Base-by-base conservation (phyloP, 2,329 filamentous ascomycete species). In the Xylaria sp. region DNA sequence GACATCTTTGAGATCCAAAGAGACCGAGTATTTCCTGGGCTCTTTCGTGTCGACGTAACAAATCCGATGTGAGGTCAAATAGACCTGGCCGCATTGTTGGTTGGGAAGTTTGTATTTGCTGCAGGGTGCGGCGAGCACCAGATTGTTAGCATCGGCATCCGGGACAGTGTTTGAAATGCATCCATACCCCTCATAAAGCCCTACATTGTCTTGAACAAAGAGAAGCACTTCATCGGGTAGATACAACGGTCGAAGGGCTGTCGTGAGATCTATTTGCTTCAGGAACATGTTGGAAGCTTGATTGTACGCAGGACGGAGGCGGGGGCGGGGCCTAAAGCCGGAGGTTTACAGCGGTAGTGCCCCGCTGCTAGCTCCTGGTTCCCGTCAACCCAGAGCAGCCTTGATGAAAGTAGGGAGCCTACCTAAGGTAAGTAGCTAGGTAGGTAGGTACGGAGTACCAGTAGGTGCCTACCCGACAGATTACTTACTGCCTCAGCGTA, bases 141-240 rank as follows among this genome's bases (percentile, higher is more conserved):
- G 21, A 19, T 38, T 19, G 58, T 67, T 29, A 64, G 55, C 23
- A 17, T 19, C 21, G 19, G 19, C 4, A 11, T 38, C 41, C 31
- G 27, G 23, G 27, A 49, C 13, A 21, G 13, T 7, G 19, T 25
- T 17, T 7, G 41, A 48, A 37, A 7, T 19, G 27, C 19, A 47
- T 52, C 80, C 88, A 79, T 84, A 96, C 93, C 95, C 95, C 84
- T 98, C 92, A 80, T 99, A 99, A 64, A 99, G 83, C 69, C 95
- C 95, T 71, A 99, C 93, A 76, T 92, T 93, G 83, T 98, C 93
- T 81, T 98, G 94, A 60, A 99, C 94, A 79, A 97, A 98, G 62
- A 99, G 85, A 56, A 98, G 83, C 70, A 92, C 90, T 85, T 99
- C 95, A 83, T 97, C 95, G 73, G 92, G 90, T 68, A 96, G 86